These are phyloP conservation scores for Penicillium taxi DNA, from an alignment of 495 filamentous ascomycete genomes.

Conservation along the genomic window DNA sequence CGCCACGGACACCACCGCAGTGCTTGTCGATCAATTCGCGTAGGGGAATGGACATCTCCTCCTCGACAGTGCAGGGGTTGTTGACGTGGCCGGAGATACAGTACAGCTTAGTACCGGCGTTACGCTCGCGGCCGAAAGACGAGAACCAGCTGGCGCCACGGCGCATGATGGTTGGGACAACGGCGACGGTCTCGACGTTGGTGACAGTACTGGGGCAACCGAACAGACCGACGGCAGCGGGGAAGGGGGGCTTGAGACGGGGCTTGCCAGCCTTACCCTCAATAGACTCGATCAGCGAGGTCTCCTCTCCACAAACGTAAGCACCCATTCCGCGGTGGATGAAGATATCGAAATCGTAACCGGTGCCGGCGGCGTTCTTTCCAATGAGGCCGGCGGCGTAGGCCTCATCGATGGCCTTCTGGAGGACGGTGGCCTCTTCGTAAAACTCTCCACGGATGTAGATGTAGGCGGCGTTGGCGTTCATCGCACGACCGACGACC, in stretches of 20 bases:
- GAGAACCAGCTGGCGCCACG: constrained; percentile 90
- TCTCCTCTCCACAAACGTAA: constrained; percentile 97
- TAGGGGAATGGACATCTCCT: constrained; percentile 96
- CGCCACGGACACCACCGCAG: constrained; percentile 90
- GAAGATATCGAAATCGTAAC: constrained; percentile 97
- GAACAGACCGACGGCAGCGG: constrained; percentile 92
- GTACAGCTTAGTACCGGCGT: constrained; percentile 94
- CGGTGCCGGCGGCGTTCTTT: constrained; percentile 93
- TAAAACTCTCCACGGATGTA: constrained; percentile 99
- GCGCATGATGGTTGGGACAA: constrained; percentile 91
- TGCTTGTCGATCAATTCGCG: constrained; percentile 94
- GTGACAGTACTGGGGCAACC: constrained; percentile 96
- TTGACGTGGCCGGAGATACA: constrained; percentile 99
- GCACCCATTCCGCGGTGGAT: constrained; percentile 95
- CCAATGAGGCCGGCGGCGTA: constrained; percentile 89
- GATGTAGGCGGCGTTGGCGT: constrained; percentile 96
- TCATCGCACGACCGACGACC: constrained; percentile 94
- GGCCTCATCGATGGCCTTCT: constrained; percentile 93
- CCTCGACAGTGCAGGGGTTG: constrained; percentile 94
- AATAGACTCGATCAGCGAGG: constrained; percentile 91
- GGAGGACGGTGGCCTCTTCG: constrained; percentile 88
- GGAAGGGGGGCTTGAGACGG: constrained; percentile 96
- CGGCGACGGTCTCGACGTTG: constrained; percentile 95
- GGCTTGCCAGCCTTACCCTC: constrained; percentile 99
- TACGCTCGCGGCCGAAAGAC: constrained; percentile 85